These are phyloP conservation scores for Amanita exitialis DNA, from an alignment of 768 basidiomycete genomes.

Conservation along the genomic window DNA sequence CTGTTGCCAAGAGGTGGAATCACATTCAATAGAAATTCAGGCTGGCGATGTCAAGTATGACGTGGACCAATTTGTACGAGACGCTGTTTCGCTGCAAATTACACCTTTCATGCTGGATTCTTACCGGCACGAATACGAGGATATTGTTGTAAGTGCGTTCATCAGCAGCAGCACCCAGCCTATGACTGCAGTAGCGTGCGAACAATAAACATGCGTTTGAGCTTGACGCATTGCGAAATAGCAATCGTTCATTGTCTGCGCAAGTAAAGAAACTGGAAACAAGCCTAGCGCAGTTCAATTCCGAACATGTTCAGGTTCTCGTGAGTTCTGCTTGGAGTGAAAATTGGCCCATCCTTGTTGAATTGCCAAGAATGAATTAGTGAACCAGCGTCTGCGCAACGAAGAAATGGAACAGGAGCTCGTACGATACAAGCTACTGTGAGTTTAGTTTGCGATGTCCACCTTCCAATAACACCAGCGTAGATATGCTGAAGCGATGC, in stretches of 20 bases:
- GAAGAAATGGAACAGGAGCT: conserved; percentile 93
- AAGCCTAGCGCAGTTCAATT: conserved; percentile 67
- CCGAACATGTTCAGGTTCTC: conserved; percentile 72
- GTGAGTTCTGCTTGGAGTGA: conserved; percentile 25
- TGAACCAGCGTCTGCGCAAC: conserved; percentile 77
- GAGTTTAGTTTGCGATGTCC: conserved; percentile 17
- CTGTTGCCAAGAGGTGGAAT: not conserved
- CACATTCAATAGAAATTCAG: conserved; percentile 17
- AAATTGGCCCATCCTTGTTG: not conserved
- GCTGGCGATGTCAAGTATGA: conserved; percentile 35
- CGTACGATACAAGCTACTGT: conserved; percentile 91
- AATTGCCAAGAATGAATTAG: conserved; percentile 67
- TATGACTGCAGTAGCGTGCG: conserved; percentile 29
- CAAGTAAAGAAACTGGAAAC: conserved; percentile 85
- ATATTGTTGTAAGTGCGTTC: conserved; percentile 39
- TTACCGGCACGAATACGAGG: conserved; percentile 84
- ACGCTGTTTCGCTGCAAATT: conserved; percentile 77
- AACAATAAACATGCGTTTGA: conserved; percentile 79
- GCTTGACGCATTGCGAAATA: conserved; percentile 73
- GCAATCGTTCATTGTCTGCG: conserved; percentile 61
- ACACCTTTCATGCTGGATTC: conserved; percentile 95
- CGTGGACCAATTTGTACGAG: conserved; percentile 78
- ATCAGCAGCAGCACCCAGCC: not conserved
- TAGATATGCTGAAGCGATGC: conserved; percentile 69
- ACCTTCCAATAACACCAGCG: not conserved